phyloP scores from a whole-genome alignment of 352 stramenopile species.

The Phytopythium vexans region DNA sequence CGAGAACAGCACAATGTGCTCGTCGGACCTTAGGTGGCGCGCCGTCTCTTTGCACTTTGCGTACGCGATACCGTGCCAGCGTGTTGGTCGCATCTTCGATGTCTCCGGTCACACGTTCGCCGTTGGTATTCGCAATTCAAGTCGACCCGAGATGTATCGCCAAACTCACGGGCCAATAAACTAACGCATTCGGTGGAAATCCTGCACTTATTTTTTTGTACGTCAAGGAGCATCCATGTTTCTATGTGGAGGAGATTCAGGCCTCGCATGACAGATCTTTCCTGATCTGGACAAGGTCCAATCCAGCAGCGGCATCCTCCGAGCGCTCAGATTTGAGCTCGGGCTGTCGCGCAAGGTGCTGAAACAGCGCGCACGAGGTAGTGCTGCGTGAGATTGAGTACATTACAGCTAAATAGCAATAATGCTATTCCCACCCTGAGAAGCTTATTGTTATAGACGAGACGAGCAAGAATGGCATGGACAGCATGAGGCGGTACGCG shows the following conservation, averaged over 20 bases:
- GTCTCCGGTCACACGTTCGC: conserved; percentile 5
- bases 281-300: background rate
- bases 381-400: conserved; percentile 9
- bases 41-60: conserved; percentile 16
- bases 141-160: background rate
- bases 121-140: conserved; percentile 15
- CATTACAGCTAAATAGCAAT: conserved; percentile 2
- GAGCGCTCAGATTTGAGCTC: conserved; percentile 10
- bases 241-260: conserved; percentile 17
- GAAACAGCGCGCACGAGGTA: conserved; percentile 2
- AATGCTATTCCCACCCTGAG: conserved; percentile 13
- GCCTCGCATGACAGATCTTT: background rate
- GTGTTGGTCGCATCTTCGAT: conserved; percentile 8
- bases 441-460: conserved; percentile 17
- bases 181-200: background rate
- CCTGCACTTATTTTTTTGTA: conserved; percentile 1
- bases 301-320: conserved; percentile 2
- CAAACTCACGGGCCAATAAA: background rate
- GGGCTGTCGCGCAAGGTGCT: conserved; percentile 11
- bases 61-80: conserved; percentile 11
- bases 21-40: conserved; percentile 9
- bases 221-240: conserved; percentile 15
- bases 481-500: conserved; percentile 9
- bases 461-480: conserved; percentile 12
- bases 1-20: no score